Base-by-base conservation (phyloP, 306 rosid species). In the Oemleria cerasiformis region DNA sequence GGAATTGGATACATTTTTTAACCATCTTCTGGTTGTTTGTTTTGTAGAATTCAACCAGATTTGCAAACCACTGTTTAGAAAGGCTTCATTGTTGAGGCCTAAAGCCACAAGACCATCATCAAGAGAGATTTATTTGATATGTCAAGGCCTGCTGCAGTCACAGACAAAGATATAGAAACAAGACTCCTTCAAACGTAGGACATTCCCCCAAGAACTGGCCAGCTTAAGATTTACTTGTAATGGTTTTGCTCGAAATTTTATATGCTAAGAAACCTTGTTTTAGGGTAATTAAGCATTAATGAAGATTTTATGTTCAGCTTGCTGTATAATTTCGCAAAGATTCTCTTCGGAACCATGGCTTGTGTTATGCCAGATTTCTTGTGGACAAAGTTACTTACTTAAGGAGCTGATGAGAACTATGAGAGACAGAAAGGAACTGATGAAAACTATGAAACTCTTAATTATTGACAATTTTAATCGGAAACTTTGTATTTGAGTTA, bases 21-120 rank as follows among this genome's bases (percentile, higher is more conserved):
- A 71, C 56, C 4, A 6, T 47, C 49, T 70, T 60, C 47, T 65
- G 49, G 43, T 60, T 70, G 12, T 63, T 77, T 70, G 6, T 73
- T 42, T 38, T 76, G 80, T 85, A 94, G 99, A 91, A 70, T 76
- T 94, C 53, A 63, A 66, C 66, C 84, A 77, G 73, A 84, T 94
- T 61, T 91, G 85, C 79, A 94, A 91, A 73, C 96, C 95, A 0
- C 83, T 94, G 21, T 94, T 94, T 71, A 73, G 80, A 74, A 94
- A 91, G 78, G 75, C 92, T 4, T 80, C 89, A 9, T 88, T 86
- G 96, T 76, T 94, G 88, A 89, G 99, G 77, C 97, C 99, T 70
- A 94, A 91, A 83, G 99, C 97, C 1, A 94, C 99, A 56, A 86
- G 97, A 67, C 80, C 97, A 68, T 86, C 96, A 0, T 94, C 99